These are phyloP conservation scores for Epichloe brachyelytri DNA, from an alignment of 2,329 filamentous ascomycete genomes.

Conservation along the genomic window DNA sequence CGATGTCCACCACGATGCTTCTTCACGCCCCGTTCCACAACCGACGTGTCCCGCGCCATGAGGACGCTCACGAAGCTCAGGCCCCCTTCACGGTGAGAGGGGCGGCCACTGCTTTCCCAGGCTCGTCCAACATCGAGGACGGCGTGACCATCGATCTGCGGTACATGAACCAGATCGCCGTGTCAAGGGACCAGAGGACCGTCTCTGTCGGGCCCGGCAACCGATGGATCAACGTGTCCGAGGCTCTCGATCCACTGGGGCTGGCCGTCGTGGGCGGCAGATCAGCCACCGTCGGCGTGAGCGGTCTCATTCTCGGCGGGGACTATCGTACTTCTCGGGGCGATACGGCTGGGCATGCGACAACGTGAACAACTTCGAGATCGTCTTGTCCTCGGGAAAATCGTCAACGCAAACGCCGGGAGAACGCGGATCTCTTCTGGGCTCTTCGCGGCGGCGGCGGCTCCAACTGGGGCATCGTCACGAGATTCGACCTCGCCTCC, in stretches of 20 bases:
- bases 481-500: conserved; percentile 31
- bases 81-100: conserved; percentile 21
- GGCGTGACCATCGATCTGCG: conserved; percentile 17
- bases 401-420: conserved; percentile 24
- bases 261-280: conserved; percentile 14
- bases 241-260: conserved; percentile 6
- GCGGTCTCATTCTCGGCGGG: conserved; percentile 15
- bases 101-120: conserved; percentile 19
- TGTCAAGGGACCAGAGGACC: conserved; percentile 8
- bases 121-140: conserved; percentile 15
- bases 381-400: conserved; percentile 30
- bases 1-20: conserved; percentile 10
- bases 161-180: conserved; percentile 11
- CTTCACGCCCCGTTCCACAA: conserved; percentile 13
- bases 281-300: conserved; percentile 12
- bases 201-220: conserved; percentile 10
- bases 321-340: conserved; percentile 12
- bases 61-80: conserved; percentile 12
- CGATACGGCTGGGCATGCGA: conserved; percentile 13
- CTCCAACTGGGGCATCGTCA: conserved; percentile 44
- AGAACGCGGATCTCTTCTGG: conserved; percentile 41
- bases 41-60: conserved; percentile 16
- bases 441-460: conserved; percentile 42
- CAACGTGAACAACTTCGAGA: conserved; percentile 8
- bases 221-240: conserved; percentile 12